Conservation (phyloP, 2,329 filamentous ascomycete genomes). For the Aspergillus pseudoterreus region DNA sequence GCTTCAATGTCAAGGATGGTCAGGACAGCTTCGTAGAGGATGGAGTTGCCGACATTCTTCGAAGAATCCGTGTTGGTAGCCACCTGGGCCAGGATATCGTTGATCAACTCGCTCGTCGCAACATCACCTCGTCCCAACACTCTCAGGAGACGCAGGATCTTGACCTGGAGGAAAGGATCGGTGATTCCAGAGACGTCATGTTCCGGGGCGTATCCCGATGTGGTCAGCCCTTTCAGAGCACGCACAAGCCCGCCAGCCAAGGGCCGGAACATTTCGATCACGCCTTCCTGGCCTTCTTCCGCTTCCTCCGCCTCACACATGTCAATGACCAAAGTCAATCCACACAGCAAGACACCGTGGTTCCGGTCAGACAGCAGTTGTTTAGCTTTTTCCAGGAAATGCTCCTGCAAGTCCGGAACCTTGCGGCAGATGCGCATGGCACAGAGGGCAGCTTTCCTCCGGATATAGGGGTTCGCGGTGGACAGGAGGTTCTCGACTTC, state of each 20-base stretch:
- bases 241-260: constrained; percentile 82
- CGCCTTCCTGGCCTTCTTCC: constrained; percentile 82
- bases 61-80: constrained; percentile 97
- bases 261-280: constrained; percentile 86
- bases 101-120: constrained; percentile 92
- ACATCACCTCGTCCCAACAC: constrained; percentile 83
- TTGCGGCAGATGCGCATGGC: constrained; percentile 99
- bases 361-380: constrained; percentile 86
- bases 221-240: constrained; percentile 85
- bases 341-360: constrained; percentile 90
- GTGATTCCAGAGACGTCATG: constrained; percentile 98
- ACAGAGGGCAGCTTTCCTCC: constrained; percentile 94
- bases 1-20: constrained; percentile 98
- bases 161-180: constrained; percentile 96
- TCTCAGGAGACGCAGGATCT: constrained; percentile 81
- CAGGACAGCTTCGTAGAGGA: constrained; percentile 92
- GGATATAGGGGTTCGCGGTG: constrained; percentile 96
- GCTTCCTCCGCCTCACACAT: constrained; percentile 93
- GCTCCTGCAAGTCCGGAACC: constrained; percentile 93
- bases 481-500: constrained; percentile 91
- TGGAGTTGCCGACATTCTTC: constrained; percentile 98
- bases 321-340: constrained; percentile 83
- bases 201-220: constrained; percentile 93
- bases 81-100: constrained; percentile 95
- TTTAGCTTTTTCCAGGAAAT: constrained; percentile 93